Conservation (phyloP, 306 rosid species). For the Corylus avellana region DNA sequence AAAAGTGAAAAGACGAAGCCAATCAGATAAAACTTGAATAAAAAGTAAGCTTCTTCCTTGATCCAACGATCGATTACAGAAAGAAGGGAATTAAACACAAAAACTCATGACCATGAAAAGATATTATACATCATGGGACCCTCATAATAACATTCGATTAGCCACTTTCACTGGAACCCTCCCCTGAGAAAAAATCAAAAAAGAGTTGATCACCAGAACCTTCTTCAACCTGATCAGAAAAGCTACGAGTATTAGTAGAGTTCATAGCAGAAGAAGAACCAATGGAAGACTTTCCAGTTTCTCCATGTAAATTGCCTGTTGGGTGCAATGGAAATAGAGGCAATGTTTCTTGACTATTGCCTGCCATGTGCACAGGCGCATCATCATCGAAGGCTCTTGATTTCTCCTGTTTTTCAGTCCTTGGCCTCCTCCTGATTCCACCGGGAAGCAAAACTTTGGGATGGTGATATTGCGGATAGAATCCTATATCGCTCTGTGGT, state of each 20-base stretch:
- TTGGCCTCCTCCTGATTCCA: slow-evolving; percentile 37
- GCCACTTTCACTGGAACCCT: not conserved
- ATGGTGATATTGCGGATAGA: slow-evolving; percentile 35
- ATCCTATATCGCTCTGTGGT: slow-evolving; percentile 45
- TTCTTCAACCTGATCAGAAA: slow-evolving; percentile 15
- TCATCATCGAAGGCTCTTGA: slow-evolving; percentile 21
- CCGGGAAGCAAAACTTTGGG: slow-evolving; percentile 36
- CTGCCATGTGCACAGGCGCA: not conserved
- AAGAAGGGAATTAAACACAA: not conserved
- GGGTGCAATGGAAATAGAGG: slow-evolving; percentile 80
- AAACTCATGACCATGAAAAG: not conserved
- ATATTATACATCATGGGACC: not conserved
- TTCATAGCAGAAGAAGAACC: slow-evolving; percentile 28
- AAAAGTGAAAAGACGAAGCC: not conserved
- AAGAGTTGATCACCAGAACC: slow-evolving; percentile 15
- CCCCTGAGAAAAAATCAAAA: slow-evolving; percentile 32
- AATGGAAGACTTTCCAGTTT: slow-evolving; percentile 22
- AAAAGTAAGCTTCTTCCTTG: not conserved
- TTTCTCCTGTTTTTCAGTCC: slow-evolving; percentile 26
- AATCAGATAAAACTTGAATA: not conserved
- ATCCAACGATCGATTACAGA: not conserved
- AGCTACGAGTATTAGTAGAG: slow-evolving; percentile 26
- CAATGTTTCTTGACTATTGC: slow-evolving; percentile 53
- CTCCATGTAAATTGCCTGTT: slow-evolving; percentile 58
- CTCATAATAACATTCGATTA: not conserved